Conservation (phyloP, 257 asterid species). For the Capsicum baccatum region DNA sequence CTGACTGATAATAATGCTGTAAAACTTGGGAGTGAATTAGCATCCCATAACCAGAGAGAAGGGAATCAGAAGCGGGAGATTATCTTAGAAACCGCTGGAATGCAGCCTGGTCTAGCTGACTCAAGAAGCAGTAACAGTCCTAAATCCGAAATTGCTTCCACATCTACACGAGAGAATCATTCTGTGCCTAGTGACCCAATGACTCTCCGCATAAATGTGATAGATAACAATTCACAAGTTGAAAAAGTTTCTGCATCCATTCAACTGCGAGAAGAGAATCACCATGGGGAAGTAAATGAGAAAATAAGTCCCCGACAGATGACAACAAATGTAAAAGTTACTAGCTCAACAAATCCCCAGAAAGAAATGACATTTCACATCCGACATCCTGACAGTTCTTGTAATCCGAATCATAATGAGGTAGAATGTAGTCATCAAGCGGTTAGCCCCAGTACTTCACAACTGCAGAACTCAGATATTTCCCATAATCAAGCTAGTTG, state of each 20-base stretch:
- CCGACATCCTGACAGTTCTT: slow-evolving; percentile 34
- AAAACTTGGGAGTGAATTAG: slow-evolving; percentile 14
- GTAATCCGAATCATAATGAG: slow-evolving; percentile 31
- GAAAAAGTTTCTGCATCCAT: slow-evolving; percentile 29
- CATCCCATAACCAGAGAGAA: neutral
- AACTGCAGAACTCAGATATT: slow-evolving; percentile 33
- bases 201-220: neutral
- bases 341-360: slow-evolving; percentile 30
- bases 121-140: slow-evolving; percentile 31
- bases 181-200: neutral
- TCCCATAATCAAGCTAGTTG: slow-evolving; percentile 36
- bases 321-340: slow-evolving; percentile 2
- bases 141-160: neutral
- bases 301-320: neutral
- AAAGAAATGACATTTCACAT: slow-evolving; percentile 27
- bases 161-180: neutral
- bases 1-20: neutral
- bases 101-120: slow-evolving; percentile 35
- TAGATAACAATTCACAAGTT: slow-evolving; percentile 25
- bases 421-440: slow-evolving; percentile 30
- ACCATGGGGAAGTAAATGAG: slow-evolving; percentile 27
- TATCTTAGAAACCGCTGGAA: slow-evolving; percentile 22
- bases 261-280: slow-evolving; percentile 38
- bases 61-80: neutral
- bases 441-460: slow-evolving; percentile 17